Evolutionary conservation across 2,329 filamentous ascomycete species (phyloP).

Genomic region (Aschersonia sp.): DNA sequence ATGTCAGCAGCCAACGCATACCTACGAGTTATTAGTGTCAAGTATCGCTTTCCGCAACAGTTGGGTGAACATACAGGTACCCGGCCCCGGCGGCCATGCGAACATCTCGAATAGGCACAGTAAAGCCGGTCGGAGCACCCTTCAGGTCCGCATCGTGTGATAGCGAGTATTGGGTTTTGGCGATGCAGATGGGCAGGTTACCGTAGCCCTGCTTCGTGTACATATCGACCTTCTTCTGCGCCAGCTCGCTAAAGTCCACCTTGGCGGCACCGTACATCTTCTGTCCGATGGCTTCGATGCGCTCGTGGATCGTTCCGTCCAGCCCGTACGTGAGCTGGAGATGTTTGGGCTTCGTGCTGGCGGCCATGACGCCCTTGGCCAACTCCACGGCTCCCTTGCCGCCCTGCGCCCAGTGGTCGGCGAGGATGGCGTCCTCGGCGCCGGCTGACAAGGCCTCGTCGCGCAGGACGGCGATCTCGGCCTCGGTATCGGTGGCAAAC

Average conservation of each 20-base stretch:
- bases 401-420: slow-evolving; percentile 95
- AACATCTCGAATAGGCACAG: slow-evolving; percentile 86
- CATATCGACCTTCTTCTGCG: slow-evolving; percentile 90
- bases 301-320: slow-evolving; percentile 67
- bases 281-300: slow-evolving; percentile 80
- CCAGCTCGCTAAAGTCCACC: slow-evolving; percentile 87
- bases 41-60: neutral
- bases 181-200: slow-evolving; percentile 88
- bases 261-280: slow-evolving; percentile 87
- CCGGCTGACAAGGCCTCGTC: slow-evolving; percentile 87
- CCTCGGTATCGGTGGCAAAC: slow-evolving; percentile 86
- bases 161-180: slow-evolving; percentile 96
- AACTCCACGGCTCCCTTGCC: slow-evolving; percentile 82
- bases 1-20: slow-evolving; percentile 95
- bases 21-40: slow-evolving; percentile 20
- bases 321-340: slow-evolving; percentile 79
- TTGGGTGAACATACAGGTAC: slow-evolving; percentile 50
- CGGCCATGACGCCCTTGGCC: slow-evolving; percentile 72
- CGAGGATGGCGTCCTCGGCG: slow-evolving; percentile 82
- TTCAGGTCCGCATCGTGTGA: slow-evolving; percentile 89
- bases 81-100: slow-evolving; percentile 88
- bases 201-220: slow-evolving; percentile 88
- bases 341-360: slow-evolving; percentile 70
- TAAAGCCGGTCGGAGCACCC: slow-evolving; percentile 89
- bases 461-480: slow-evolving; percentile 76